phyloP scores from a whole-genome alignment of 345 rosid species.

The Microthlaspi erraticum region DNA sequence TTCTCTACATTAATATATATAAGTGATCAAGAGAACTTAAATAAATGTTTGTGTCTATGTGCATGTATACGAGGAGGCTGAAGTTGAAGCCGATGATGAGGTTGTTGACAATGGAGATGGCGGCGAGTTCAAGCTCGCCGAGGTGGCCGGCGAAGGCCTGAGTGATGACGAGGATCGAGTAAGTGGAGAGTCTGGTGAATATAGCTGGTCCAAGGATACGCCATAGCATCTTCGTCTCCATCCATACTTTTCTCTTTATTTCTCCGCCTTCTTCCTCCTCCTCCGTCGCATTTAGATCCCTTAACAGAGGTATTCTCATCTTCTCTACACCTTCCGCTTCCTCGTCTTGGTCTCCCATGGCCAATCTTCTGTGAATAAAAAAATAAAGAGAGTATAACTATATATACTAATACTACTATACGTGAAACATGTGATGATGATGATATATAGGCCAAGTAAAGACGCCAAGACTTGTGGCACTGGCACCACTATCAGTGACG shows the following conservation, averaged over 20 bases:
- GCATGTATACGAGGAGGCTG: slow-evolving; percentile 60
- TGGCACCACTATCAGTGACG: no score
- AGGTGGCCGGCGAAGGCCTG: slow-evolving; percentile 5
- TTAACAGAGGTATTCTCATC: background rate
- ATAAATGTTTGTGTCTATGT: background rate
- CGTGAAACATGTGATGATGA: no score
- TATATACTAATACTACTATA: no score
- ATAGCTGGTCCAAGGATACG: slow-evolving; percentile 58
- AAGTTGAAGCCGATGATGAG: slow-evolving; percentile 49
- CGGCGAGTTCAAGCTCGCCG: slow-evolving; percentile 3
- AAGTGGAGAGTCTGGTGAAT: slow-evolving; percentile 50
- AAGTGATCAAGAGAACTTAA: no score
- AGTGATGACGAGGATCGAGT: slow-evolving; percentile 43
- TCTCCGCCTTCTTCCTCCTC: background rate
- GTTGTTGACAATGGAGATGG: background rate
- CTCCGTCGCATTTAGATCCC: background rate
- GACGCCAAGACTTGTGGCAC: no score
- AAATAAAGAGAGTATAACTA: background rate
- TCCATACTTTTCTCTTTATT: slow-evolving; percentile 31
- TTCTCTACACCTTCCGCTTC: background rate
- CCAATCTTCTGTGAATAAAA: background rate
- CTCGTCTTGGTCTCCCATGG: background rate
- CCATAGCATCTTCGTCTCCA: slow-evolving; percentile 61
- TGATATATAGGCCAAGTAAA: no score
- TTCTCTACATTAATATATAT: no score